phyloP scores from a whole-genome alignment of 306 rosid genomes.

The Vachellia pachyceras region DNA sequence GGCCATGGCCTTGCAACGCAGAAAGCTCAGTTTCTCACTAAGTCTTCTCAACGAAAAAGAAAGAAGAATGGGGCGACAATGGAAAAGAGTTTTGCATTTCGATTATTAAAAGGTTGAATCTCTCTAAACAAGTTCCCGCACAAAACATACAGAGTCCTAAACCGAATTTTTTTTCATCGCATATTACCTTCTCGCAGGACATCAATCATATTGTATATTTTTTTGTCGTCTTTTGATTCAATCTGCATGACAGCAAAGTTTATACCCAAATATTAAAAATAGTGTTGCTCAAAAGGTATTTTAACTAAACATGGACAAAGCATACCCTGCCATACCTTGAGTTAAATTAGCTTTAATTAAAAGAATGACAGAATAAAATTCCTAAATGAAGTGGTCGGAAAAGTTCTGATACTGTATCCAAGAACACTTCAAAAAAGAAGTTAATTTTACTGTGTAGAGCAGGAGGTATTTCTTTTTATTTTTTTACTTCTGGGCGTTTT shows the following conservation, averaged over 20 bases:
- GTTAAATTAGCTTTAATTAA: background rate
- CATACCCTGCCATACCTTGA: background rate
- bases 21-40: too few relatives aligned
- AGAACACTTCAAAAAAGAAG: background rate
- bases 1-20: background rate
- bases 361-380: background rate
- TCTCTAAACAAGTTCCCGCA: background rate
- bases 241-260: constrained; percentile 44
- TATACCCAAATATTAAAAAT: constrained; percentile 4
- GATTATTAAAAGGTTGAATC: background rate
- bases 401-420: background rate
- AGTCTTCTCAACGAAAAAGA: background rate
- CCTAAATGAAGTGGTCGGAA: constrained; percentile 42
- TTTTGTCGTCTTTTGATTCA: constrained; percentile 49
- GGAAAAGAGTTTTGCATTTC: background rate
- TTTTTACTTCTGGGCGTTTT: background rate
- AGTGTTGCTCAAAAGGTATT: background rate
- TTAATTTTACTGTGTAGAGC: background rate
- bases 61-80: background rate
- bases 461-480: background rate
- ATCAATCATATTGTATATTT: constrained; percentile 65
- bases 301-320: background rate
- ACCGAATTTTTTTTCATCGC: constrained; percentile 46
- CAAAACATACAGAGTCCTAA: background rate
- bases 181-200: constrained; percentile 73